Evolutionary conservation across 306 rosid genomes (phyloP), one percentile per base, ranked within the genome.

Genomic region (Inga laurina): DNA sequence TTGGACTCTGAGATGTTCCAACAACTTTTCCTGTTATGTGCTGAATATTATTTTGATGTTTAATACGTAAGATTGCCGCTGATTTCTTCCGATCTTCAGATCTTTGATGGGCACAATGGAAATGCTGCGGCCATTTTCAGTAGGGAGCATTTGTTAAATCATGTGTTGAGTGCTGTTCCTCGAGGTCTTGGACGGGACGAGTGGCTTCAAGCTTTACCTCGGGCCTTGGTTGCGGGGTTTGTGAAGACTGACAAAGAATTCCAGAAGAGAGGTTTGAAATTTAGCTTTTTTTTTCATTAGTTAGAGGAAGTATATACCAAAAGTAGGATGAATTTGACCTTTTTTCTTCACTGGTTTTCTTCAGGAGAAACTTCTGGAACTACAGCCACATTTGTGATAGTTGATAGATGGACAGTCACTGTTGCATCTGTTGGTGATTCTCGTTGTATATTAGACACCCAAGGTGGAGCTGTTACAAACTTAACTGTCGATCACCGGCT

Each of bases 341-440:
- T 45, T 52, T 7, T 35, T 56, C 46, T 48, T 52, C 44, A 65
- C 86, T 87, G 56, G 73, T 44, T 51, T 72, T 86, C 72, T 88
- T 3, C 84, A 96, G 99, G 99, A 37, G 99, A 96, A 88, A 96
- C 98, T 56, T 96, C 99, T 65, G 99, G 99, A 84, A 96, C 99
- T 51, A 93, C 99, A 45, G 98, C 94, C 49, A 96, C 99, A 10
- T 91, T 93, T 87, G 98, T 96, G 59, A 91, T 96, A 81, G 91
- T 96, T 52, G 99, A 96, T 89, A 90, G 97, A 76, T 96, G 99
- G 99, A 96, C 99, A 10, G 97, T 96, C 83, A 96, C 99, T 4
- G 99, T 96, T 57, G 99, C 99, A 46, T 96, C 98, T 1, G 99
- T 96, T 77, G 99, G 99, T 78, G 99, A 96, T 75, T 93, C 99